Evolutionary conservation across 2,329 filamentous ascomycete genomes (phyloP).

Genomic region (Didymella arachidicola): DNA sequence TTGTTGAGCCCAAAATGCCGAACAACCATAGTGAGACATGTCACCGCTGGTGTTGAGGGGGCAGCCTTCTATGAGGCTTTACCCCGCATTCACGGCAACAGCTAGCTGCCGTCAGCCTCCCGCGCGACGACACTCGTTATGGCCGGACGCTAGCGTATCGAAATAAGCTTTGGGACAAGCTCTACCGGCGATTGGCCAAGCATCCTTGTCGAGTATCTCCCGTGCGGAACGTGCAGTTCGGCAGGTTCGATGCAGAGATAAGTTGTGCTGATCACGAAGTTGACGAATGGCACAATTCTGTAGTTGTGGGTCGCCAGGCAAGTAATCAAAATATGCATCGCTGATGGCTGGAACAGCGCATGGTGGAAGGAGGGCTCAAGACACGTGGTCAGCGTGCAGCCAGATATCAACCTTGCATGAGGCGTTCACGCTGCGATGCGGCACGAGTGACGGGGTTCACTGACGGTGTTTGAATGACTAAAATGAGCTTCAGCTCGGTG

Average conservation of each 20-base stretch:
- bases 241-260: constrained; percentile 18
- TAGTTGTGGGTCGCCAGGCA: constrained; percentile 1
- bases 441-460: neutral
- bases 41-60: neutral
- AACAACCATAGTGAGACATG: neutral
- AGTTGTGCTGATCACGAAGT: constrained; percentile 20
- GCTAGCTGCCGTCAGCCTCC: constrained; percentile 39
- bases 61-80: constrained; percentile 14
- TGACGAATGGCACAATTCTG: constrained; percentile 6
- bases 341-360: constrained; percentile 2
- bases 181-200: constrained; percentile 33
- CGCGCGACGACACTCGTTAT: constrained; percentile 19
- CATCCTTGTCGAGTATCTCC: constrained; percentile 36
- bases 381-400: neutral
- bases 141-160: constrained; percentile 26
- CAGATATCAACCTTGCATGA: constrained; percentile 1
- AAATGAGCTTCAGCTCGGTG: neutral
- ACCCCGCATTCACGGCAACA: constrained; percentile 34
- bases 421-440: neutral
- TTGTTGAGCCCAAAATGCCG: neutral
- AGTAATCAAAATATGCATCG: neutral
- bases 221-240: constrained; percentile 23
- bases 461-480: neutral
- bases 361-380: neutral
- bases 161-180: constrained; percentile 41